A percentile compares a stretch with the other conserved stretches of the same genome.
These are phyloP conservation scores for Tricholoma sp. DNA, from an alignment of 768 basidiomycete species.

Conservation along the genomic window DNA sequence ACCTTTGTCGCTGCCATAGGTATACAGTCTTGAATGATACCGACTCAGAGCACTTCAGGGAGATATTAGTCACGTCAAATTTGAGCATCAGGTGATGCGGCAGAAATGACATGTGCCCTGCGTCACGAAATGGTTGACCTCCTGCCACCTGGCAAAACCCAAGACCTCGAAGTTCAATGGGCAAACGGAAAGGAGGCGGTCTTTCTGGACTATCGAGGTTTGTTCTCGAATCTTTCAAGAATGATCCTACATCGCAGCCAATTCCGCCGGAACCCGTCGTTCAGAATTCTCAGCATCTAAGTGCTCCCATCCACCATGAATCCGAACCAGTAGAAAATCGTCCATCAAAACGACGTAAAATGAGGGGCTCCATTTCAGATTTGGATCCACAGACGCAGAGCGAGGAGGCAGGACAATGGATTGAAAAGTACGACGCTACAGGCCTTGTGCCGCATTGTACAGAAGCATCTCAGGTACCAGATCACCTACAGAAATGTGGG, in stretches of 20 bases:
- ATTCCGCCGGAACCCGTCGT: not conserved
- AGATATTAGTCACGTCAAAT: not conserved
- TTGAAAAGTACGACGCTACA: slow-evolving; percentile 57
- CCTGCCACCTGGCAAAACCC: too few relatives aligned
- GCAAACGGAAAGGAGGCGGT: slow-evolving; percentile 37
- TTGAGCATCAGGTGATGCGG: not conserved
- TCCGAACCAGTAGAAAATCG: slow-evolving; percentile 9
- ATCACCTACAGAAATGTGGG: slow-evolving; percentile 80
- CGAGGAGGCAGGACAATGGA: slow-evolving; percentile 20
- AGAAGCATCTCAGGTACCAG: slow-evolving; percentile 61
- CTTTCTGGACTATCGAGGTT: slow-evolving; percentile 42
- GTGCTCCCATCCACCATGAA: too few relatives aligned
- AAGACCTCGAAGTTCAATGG: slow-evolving; percentile 11
- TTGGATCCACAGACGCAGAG: slow-evolving; percentile 16
- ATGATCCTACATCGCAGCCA: slow-evolving; percentile 5
- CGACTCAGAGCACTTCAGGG: too few relatives aligned
- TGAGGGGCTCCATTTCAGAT: not conserved
- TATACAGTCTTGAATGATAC: too few relatives aligned
- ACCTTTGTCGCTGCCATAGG: not conserved
- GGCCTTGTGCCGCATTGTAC: slow-evolving; percentile 71
- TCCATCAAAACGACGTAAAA: slow-evolving; percentile 34
- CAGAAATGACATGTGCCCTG: not conserved
- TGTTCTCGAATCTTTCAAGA: slow-evolving; percentile 32
- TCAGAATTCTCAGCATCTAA: not conserved
- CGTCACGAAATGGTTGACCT: too few relatives aligned